Percentiles rank a stretch among this genome's conserved stretches.
Conservation (phyloP, 345 rosid genomes). For the Conringia planisiliqua region DNA sequence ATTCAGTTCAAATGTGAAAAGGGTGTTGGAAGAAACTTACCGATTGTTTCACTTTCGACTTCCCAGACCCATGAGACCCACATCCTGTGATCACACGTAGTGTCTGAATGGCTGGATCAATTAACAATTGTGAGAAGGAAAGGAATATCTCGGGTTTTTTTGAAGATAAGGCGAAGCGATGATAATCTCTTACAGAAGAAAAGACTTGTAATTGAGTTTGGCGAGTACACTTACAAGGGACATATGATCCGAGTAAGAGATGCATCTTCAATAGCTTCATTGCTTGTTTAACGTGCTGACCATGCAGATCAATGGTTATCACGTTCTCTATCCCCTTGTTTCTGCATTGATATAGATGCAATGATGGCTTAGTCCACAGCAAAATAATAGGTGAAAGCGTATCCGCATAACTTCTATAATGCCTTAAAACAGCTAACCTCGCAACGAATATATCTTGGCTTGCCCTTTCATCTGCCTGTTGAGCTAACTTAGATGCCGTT, state of each 20-base stretch:
- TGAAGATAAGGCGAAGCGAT: background rate
- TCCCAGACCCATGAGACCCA: slow-evolving; percentile 74
- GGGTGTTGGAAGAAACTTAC: slow-evolving; percentile 38
- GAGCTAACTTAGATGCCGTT: slow-evolving; percentile 50
- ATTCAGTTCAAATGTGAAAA: background rate
- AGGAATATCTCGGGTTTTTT: background rate
- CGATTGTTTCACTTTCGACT: slow-evolving; percentile 82
- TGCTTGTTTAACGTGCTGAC: slow-evolving; percentile 91
- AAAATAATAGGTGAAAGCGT: background rate
- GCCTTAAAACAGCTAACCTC: slow-evolving; percentile 47
- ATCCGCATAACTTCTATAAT: background rate
- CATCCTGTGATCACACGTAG: slow-evolving; percentile 95
- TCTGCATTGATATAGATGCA: slow-evolving; percentile 42
- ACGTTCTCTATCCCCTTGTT: slow-evolving; percentile 76
- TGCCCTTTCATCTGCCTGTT: slow-evolving; percentile 78
- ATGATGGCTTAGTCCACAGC: slow-evolving; percentile 24
- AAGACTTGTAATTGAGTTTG: background rate
- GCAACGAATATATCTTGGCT: slow-evolving; percentile 80
- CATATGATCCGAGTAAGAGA: slow-evolving; percentile 62
- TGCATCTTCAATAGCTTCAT: slow-evolving; percentile 73
- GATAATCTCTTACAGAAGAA: background rate
- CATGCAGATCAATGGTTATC: slow-evolving; percentile 90
- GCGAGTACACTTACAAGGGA: slow-evolving; percentile 55
- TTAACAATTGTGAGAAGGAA: slow-evolving; percentile 7
- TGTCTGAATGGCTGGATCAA: slow-evolving; percentile 61